Base-by-base conservation (phyloP, 2,329 filamentous ascomycete genomes). In the Colletotrichum sublineola region DNA sequence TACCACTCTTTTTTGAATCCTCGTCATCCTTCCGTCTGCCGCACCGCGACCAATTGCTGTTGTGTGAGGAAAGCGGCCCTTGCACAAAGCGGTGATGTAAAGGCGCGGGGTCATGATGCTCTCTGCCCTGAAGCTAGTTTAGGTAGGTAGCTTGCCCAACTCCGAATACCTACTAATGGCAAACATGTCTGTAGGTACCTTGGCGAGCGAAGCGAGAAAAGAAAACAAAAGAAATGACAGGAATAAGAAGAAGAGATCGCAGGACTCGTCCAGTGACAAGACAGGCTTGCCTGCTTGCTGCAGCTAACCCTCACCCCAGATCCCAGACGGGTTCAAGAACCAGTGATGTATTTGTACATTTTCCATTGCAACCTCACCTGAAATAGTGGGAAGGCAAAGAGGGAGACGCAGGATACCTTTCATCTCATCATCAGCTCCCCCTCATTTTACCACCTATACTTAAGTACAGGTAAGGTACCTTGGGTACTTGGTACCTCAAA, bases 371-470 rank as follows among this genome's bases (percentile, higher is more conserved):
- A 55, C 24, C 48, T 64, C 62, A 56, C 50, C 62, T 56, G 50
- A 64, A 64, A 64, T 64, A 64, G 62, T 64, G 62, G 62, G 50
- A 64, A 52, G n/a, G 36, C n/a, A 38, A 29, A 29, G 24, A 55
- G 50, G 44, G 36, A 56, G 50, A 56, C 46, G 29, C 38, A 64
- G 14, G 50, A 38, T 40, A 64, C 62, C 38, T 64, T 57, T 40
- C 55, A 40, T 57, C 55, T 58, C 56, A 58, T 24, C 24, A 24
- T 24, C 24, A 24, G 24, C 24, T 24, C 24, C 24, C 24, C 24
- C 24, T 24, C 24, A 24, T 24, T 24, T 24, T 24, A 24, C 24
- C 24, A 24, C 24, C 24, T 24, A 24, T 24, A 24, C 24, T 24
- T 24, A 24, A 24, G 24, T 24, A 24, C 24, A 24, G 24, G 33